Conservation (phyloP, 371 early-diverging fungal genomes). For the Mucor racemosus region DNA sequence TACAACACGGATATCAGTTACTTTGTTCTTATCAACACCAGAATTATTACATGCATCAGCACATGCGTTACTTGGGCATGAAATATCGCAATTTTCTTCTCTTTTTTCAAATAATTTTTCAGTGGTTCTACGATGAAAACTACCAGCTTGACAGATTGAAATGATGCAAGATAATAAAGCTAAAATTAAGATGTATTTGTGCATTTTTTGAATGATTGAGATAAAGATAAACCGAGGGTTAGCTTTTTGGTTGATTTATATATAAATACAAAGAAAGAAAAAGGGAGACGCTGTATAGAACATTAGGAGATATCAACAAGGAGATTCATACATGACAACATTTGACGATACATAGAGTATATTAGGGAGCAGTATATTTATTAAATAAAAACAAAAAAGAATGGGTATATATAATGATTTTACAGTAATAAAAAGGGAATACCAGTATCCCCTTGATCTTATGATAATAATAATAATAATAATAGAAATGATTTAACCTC, state of each 20-base stretch:
- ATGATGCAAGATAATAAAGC: background rate
- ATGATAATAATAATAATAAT: no score
- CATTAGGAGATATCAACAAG: background rate
- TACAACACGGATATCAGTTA: slow-evolving; percentile 12
- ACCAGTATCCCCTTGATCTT: slow-evolving; percentile 8
- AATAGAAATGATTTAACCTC: slow-evolving; percentile 1
- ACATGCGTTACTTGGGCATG: slow-evolving; percentile 8
- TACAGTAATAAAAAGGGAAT: slow-evolving; percentile 4
- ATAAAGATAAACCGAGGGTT: background rate
- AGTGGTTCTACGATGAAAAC: slow-evolving; percentile 7
- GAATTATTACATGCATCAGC: slow-evolving; percentile 7
- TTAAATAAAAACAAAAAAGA: background rate
- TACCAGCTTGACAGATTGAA: slow-evolving; percentile 14
- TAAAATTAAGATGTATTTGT: background rate
- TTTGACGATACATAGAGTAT: background rate
- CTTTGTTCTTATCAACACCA: background rate
- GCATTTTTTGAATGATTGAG: background rate
- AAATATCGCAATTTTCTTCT: slow-evolving; percentile 20
- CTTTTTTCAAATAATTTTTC: background rate
- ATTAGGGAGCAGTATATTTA: background rate
- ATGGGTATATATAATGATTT: background rate
- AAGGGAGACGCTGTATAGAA: background rate
- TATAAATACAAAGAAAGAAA: background rate
- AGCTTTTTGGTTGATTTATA: background rate
- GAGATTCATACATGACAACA: slow-evolving; percentile 1